Conservation (phyloP, 768 basidiomycete species). For the Leccinellum albellum region DNA sequence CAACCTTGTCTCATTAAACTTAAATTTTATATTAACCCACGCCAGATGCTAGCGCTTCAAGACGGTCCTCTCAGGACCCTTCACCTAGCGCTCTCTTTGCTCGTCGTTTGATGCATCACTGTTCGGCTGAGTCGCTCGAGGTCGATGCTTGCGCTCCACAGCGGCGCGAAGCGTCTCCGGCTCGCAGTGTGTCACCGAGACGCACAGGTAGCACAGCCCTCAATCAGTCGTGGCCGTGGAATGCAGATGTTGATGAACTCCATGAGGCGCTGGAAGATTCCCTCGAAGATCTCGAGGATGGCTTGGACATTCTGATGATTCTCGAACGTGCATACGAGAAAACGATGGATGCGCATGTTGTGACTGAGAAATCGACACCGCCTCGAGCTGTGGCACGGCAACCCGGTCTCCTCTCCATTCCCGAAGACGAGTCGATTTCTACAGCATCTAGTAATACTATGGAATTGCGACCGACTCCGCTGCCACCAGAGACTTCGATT, state of each 20-base stretch:
- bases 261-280: conserved; percentile 39
- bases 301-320: conserved; percentile 63
- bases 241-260: conserved; percentile 39
- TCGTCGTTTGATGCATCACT: conserved; percentile 81
- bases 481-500: conserved; percentile 16
- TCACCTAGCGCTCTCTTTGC: conserved; percentile 61
- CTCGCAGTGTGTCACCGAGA: conserved; percentile 43
- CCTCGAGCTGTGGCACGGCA: conserved; percentile 5
- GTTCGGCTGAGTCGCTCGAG: conserved; percentile 51
- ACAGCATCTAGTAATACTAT: not conserved
- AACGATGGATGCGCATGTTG: conserved; percentile 59
- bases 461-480: not conserved
- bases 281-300: conserved; percentile 65
- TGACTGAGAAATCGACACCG: conserved; percentile 22
- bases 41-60: conserved; percentile 20
- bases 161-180: conserved; percentile 33
- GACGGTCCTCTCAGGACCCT: conserved; percentile 35
- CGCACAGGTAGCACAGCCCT: conserved; percentile 31
- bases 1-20: conserved; percentile 3
- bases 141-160: conserved; percentile 6
- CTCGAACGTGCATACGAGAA: conserved; percentile 68
- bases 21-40: conserved; percentile 3
- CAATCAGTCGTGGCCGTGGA: conserved; percentile 30
- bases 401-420: conserved; percentile 19
- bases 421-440: conserved; percentile 16